Base-by-base conservation (phyloP, 176 grass and related monocot species). In the Cymbopogon citratus region DNA sequence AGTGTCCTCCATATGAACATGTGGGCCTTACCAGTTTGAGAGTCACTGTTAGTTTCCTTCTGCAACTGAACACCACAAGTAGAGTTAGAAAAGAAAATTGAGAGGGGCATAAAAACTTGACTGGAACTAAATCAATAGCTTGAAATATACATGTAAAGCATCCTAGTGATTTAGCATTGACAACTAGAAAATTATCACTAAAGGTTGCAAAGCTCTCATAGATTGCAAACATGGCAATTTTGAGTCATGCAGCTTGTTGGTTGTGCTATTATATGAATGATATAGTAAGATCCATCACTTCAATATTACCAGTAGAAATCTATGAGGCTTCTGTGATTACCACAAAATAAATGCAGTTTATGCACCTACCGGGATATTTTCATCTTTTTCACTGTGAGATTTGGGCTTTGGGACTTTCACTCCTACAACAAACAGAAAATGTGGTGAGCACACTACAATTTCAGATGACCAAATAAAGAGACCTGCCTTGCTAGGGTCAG, bases 351-450 rank as follows among this genome's bases (percentile, higher is more conserved):
- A 81, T 31, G 24, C 18, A 81, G 35, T 57, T 77, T 25, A 5
- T 82, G 41, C 63, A 87, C 86, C 51, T 80, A 91, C 83, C 76
- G 3, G 18, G 33, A 60, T n/a, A 39, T 14, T 63, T 31, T 80
- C 73, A 68, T 89, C 86, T 69, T 79, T 87, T 75, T 85, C 77
- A 54, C 27, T n/a, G 63, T 3, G 5, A 34, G 67, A 56, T 79
- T 83, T 72, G 35, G 75, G 82, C 48, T 89, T 87, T 62, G 78
- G 63, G 71, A 86, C 56, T 83, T 85, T 89, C 51, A 87, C 36
- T 74, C 87, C 92, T 94, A 84, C 73, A 84, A 25, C 6, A 80
- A 28, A 88, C 29, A 59, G 14, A 63, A 73, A 74, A 23, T 52
- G 49, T 5, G 7, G 33, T 56, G 6, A 85, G 27, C 25, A 66